phyloP scores from a whole-genome alignment of 257 asterid species.

The Rauvolfia tetraphylla region DNA sequence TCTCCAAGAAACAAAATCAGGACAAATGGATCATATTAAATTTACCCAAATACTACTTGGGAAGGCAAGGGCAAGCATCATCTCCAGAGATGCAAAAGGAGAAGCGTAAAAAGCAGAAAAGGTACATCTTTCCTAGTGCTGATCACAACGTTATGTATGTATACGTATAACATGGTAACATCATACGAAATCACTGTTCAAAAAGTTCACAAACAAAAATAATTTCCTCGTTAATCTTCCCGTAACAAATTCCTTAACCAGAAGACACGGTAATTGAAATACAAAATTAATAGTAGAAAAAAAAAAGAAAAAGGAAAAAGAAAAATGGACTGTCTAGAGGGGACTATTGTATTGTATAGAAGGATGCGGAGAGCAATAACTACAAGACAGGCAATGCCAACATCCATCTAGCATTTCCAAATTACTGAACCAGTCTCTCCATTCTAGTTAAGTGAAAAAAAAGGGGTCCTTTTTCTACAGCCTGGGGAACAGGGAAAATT shows the following conservation, averaged over 20 bases:
- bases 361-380: constrained; percentile 17
- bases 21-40: no score
- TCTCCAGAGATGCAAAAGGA: no score
- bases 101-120: neutral
- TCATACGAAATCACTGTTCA: neutral
- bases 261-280: constrained; percentile 15
- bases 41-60: no score
- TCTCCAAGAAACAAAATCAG: no score
- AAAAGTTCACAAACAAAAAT: constrained; percentile 9
- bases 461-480: constrained; percentile 25
- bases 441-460: constrained; percentile 28
- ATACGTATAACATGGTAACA: neutral
- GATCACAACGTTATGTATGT: neutral
- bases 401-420: constrained; percentile 20
- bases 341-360: constrained; percentile 12
- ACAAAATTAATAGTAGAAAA: constrained; percentile 15
- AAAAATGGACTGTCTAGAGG: neutral
- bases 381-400: constrained; percentile 18
- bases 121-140: neutral
- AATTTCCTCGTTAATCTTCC: constrained; percentile 14
- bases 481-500: constrained; percentile 28
- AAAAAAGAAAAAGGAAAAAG: neutral
- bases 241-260: neutral
- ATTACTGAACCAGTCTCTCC: constrained; percentile 29
- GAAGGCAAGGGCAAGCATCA: no score